Evolutionary conservation across 202 grass and related monocot species (phyloP).

Genomic region (Zoysia matrella): DNA sequence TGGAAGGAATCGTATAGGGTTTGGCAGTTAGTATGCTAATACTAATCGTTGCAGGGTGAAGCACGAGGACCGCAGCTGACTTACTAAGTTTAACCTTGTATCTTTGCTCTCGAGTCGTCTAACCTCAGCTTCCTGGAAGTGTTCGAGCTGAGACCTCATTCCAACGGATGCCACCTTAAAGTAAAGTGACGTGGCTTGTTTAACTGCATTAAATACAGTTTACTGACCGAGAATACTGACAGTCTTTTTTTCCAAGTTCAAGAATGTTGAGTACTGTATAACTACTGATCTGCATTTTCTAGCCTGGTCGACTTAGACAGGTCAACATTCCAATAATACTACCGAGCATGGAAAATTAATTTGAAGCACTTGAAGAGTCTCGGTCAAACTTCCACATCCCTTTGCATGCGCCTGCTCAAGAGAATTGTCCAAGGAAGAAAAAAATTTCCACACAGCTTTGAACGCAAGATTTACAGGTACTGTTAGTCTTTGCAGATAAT

Average conservation of each 20-base stretch:
- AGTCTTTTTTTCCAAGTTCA: constrained; percentile 4
- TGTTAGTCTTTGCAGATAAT: too few species aligned
- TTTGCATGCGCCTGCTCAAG: neutral
- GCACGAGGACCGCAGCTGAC: neutral
- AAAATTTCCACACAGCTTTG: neutral
- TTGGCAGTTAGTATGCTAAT: neutral
- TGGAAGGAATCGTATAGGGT: constrained; percentile 14
- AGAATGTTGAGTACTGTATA: neutral
- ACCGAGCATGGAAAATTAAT: neutral
- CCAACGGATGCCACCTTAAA: neutral
- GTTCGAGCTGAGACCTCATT: neutral
- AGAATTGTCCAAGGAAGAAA: neutral
- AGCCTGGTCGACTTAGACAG: neutral
- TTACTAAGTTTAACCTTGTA: neutral
- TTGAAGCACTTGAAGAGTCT: neutral
- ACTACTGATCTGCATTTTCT: neutral
- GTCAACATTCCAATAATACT: neutral
- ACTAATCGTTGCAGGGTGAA: constrained; percentile 10
- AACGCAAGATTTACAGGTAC: neutral
- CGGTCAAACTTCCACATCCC: constrained; percentile 37
- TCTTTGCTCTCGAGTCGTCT: neutral
- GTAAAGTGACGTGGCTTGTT: neutral
- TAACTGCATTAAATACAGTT: neutral
- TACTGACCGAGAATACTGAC: neutral
- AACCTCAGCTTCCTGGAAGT: constrained; percentile 16